phyloP scores from a whole-genome alignment of 345 rosid genomes.

The Limnanthes douglasii region DNA sequence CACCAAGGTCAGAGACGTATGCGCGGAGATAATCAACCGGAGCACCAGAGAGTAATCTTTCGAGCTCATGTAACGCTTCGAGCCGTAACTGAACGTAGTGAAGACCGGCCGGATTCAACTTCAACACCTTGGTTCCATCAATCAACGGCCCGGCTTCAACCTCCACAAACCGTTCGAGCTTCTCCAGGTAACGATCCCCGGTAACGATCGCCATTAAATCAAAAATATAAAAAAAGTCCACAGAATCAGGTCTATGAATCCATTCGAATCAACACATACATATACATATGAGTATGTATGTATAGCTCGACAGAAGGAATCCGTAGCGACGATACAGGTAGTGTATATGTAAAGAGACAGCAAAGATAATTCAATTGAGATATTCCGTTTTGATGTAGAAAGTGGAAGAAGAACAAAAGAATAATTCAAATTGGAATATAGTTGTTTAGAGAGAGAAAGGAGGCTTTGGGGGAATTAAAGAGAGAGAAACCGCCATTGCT shows the following conservation, averaged over 20 bases:
- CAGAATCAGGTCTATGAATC: conserved; percentile 2
- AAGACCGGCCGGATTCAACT: conserved; percentile 90
- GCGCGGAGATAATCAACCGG: conserved; percentile 98
- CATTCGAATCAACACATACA: no score
- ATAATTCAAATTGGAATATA: no score
- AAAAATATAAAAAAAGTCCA: background rate
- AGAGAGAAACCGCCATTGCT: conserved; percentile 20
- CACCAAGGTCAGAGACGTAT: conserved; percentile 90
- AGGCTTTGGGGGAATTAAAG: conserved; percentile 17
- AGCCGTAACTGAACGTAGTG: conserved; percentile 90
- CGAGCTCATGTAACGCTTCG: conserved; percentile 80
- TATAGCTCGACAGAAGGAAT: no score
- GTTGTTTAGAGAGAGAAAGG: conserved; percentile 19
- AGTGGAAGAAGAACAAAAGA: background rate
- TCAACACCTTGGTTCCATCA: conserved; percentile 54
- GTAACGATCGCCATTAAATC: conserved; percentile 77
- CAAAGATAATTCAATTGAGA: background rate
- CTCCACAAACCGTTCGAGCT: conserved; percentile 70
- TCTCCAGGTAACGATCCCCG: conserved; percentile 87
- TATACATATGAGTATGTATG: no score
- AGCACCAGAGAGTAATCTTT: conserved; percentile 68
- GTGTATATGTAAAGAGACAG: background rate
- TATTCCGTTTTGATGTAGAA: background rate
- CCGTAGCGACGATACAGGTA: no score
- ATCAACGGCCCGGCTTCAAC: conserved; percentile 51